Evolutionary conservation across 768 basidiomycete species (phyloP), one percentile per base, ranked within the genome.

Genomic region (Amanita molliuscula): DNA sequence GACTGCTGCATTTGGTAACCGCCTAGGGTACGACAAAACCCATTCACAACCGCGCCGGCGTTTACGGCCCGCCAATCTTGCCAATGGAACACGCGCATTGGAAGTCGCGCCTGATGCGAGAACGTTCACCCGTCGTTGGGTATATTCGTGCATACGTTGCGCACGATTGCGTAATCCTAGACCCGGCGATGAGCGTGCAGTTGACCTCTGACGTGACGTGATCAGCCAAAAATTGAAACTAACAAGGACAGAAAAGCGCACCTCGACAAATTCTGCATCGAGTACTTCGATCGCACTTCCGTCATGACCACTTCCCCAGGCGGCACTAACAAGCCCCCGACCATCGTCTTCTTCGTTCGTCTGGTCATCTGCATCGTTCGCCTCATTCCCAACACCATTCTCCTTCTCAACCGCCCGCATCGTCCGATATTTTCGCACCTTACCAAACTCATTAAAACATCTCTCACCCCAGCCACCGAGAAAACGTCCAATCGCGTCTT

Each of bases 241-340:
- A 25, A 26, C 9, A 54, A 49, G 37, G 20, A 40, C 11, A 2
- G 55, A 56, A 42, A 41, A 4, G 60, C 78, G 31, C 54, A 87
- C 87, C 71, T 79, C 69, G 42, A 79, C 73, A 59, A 84, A 80
- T 55, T 78, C 71, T 15, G 78, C 83, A 21, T 67, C 70, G 15
- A 88, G 62, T 47, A 88, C 74, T 67, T 87, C 87, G 56, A 87
- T 74, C 21, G 81, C 84, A 57, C 81, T 79, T 21, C 86, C 87
- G 53, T 87, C 85, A 54, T 88, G 87, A 2, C 81, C 79, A 55
- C 75, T 78, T n/a, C 85, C 84, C 87, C 86, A 87, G 0, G 77
- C 77, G 7, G 77, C 81, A 62, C 82, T 84, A n/a, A 74, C 67
- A 56, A 84, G 63, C 8, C 73, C 68, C 42, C 81, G 64, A 23